These are phyloP conservation scores for Atkinsonella hypoxylon DNA, from an alignment of 2,329 filamentous ascomycete genomes.

Conservation along the genomic window DNA sequence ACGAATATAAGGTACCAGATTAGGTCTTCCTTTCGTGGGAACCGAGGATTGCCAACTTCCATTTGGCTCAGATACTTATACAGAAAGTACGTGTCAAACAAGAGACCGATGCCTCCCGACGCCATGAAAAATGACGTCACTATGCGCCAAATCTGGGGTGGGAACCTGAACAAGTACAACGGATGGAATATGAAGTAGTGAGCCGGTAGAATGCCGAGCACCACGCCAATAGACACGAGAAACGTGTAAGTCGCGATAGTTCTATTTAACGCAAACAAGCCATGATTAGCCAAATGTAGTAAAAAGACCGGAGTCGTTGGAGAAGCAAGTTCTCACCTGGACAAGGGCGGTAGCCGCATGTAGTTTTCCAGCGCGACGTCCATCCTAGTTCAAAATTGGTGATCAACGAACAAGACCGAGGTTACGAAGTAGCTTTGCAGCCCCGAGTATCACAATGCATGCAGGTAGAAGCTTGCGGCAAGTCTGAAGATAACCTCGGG, in stretches of 20 bases:
- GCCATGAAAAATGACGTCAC: slow-evolving; percentile 31
- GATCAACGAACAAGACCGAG: neutral
- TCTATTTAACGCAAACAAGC: slow-evolving; percentile 30
- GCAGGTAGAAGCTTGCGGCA: neutral
- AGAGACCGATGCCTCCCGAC: slow-evolving; percentile 30
- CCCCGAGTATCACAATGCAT: slow-evolving; percentile 9
- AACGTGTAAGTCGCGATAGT: slow-evolving; percentile 53
- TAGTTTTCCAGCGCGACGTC: slow-evolving; percentile 22
- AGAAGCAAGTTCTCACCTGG: slow-evolving; percentile 25
- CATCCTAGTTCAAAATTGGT: slow-evolving; percentile 17
- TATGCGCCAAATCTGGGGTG: slow-evolving; percentile 31
- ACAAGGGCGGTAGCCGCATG: slow-evolving; percentile 28
- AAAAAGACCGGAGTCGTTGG: neutral
- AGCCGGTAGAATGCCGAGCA: slow-evolving; percentile 39
- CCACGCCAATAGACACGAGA: slow-evolving; percentile 45
- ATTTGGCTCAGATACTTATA: slow-evolving; percentile 67
- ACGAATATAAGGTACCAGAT: slow-evolving; percentile 72
- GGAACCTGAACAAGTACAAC: slow-evolving; percentile 38
- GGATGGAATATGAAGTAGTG: slow-evolving; percentile 40
- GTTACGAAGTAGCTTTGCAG: neutral
- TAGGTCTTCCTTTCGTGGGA: slow-evolving; percentile 64
- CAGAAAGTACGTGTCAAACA: slow-evolving; percentile 65
- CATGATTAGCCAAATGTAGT: slow-evolving; percentile 3
- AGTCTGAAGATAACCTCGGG: neutral
- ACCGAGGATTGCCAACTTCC: slow-evolving; percentile 60